Conservation (phyloP, 2,329 filamentous ascomycete genomes). For the Diaporthe capsici region DNA sequence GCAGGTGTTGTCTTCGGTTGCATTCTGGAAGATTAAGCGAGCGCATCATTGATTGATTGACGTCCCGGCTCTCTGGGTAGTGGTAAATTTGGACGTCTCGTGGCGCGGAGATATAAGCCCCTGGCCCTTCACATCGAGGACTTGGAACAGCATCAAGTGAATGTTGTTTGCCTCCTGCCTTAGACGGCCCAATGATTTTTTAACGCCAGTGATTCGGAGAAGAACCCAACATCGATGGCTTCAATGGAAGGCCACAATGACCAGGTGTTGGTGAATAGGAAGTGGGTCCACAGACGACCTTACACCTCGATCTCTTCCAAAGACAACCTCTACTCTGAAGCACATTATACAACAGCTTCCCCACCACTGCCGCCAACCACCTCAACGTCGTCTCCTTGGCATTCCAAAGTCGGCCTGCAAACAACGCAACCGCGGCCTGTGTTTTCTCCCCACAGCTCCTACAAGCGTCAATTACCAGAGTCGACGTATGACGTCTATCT, state of each 20-base stretch:
- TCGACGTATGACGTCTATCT: conserved; percentile 18
- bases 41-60: conserved; percentile 26
- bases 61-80: conserved; percentile 16
- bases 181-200: not conserved
- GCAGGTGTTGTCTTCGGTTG: conserved; percentile 24
- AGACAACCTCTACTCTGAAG: not conserved
- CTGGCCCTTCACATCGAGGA: conserved; percentile 2
- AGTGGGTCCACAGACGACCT: conserved; percentile 4
- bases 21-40: conserved; percentile 37
- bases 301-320: not conserved
- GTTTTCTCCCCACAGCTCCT: conserved; percentile 34
- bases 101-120: conserved; percentile 33
- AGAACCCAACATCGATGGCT: not conserved
- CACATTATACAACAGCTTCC: not conserved
- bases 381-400: not conserved
- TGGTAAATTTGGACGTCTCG: not conserved
- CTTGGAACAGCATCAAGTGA: not conserved
- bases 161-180: not conserved
- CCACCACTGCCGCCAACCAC: not conserved
- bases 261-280: conserved; percentile 1
- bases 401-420: conserved; percentile 10
- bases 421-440: conserved; percentile 29
- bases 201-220: not conserved
- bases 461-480: not conserved
- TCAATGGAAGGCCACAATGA: conserved; percentile 18